These are phyloP conservation scores for Erythrophleum ivorense DNA, from an alignment of 331 rosid species.

Conservation along the genomic window DNA sequence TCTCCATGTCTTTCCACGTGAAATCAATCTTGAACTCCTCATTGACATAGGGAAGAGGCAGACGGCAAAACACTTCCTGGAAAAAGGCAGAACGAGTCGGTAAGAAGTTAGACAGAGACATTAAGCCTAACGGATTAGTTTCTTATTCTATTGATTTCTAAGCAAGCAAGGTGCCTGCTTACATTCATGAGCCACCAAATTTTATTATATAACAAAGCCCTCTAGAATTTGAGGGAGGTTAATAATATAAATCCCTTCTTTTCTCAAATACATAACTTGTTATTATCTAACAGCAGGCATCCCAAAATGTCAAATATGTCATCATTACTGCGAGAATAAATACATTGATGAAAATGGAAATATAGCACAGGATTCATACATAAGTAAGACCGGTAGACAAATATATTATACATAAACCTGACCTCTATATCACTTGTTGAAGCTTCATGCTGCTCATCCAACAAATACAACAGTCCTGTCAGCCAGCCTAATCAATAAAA, in stretches of 20 bases:
- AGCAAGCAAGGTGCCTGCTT: constrained; percentile 8
- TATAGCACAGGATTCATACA: constrained; percentile 1
- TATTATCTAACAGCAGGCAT: constrained; percentile 24
- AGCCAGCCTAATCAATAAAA: constrained; percentile 89
- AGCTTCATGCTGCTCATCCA: constrained; percentile 86
- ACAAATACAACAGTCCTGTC: constrained; percentile 90
- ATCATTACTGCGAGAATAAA: neutral
- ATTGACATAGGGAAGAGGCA: constrained; percentile 75
- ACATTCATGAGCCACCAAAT: constrained; percentile 28
- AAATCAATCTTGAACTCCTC: constrained; percentile 90
- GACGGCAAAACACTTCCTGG: constrained; percentile 73
- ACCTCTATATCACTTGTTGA: constrained; percentile 74
- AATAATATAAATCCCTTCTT: constrained; percentile 12
- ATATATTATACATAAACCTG: constrained; percentile 42
- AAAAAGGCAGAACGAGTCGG: constrained; percentile 27
- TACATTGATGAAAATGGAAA: neutral
- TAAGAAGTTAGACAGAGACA: constrained; percentile 23
- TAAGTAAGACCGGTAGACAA: constrained; percentile 32
- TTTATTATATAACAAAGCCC: constrained; percentile 7
- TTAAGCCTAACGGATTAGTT: constrained; percentile 11
- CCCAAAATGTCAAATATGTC: constrained; percentile 32
- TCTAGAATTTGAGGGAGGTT: constrained; percentile 11
- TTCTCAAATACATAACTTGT: neutral
- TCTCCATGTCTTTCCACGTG: constrained; percentile 72
- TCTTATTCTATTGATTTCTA: constrained; percentile 13